phyloP scores from a whole-genome alignment of 2,329 filamentous ascomycete species.

The Xylariaceae sp. region DNA sequence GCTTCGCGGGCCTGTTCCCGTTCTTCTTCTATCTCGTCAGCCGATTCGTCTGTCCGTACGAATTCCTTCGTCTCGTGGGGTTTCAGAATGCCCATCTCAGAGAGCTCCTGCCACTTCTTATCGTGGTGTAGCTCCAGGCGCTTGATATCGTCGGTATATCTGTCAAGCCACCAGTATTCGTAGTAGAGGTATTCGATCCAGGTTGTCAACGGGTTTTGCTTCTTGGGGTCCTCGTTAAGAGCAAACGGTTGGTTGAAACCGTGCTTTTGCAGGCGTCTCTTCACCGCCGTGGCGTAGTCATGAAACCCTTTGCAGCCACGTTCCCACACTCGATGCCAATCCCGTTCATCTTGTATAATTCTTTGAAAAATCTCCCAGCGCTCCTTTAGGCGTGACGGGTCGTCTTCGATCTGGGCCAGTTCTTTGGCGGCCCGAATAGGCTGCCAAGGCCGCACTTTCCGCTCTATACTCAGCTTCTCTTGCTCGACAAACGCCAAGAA shows the following conservation, averaged over 20 bases:
- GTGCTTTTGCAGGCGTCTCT: slow-evolving; percentile 21
- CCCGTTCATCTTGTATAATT: too few species aligned
- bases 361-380: too few species aligned
- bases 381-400: too few species aligned
- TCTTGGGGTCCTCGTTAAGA: slow-evolving; percentile 17
- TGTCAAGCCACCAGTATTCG: slow-evolving; percentile 6
- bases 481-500: too few species aligned
- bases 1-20: too few species aligned
- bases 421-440: too few species aligned
- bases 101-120: background rate
- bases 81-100: background rate
- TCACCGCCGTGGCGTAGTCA: slow-evolving; percentile 19
- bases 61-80: background rate
- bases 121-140: background rate
- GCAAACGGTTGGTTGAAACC: slow-evolving; percentile 21
- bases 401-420: too few species aligned
- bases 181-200: slow-evolving; percentile 9
- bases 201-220: slow-evolving; percentile 6
- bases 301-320: slow-evolving; percentile 11
- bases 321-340: too few species aligned
- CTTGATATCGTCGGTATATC: background rate
- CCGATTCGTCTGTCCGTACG: too few species aligned
- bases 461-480: too few species aligned
- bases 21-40: too few species aligned
- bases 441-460: too few species aligned